phyloP scores from a whole-genome alignment of 2,329 filamentous ascomycete genomes.

The Dothistroma septosporum region DNA sequence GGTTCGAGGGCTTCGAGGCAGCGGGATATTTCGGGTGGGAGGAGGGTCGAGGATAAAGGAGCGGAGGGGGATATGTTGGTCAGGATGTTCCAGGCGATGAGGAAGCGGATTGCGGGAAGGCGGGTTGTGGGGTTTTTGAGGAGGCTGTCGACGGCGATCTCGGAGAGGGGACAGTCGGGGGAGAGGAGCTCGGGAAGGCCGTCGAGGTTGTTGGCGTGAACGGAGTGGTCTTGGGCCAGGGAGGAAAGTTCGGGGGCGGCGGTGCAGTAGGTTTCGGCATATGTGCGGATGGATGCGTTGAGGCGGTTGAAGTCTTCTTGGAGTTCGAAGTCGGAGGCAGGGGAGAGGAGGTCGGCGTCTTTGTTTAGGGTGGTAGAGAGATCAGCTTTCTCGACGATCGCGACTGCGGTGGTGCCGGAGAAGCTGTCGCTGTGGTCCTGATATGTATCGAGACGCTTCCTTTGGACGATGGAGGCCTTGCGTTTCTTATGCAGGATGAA shows the following conservation, averaged over 20 bases:
- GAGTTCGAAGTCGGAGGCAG: conserved; percentile 1
- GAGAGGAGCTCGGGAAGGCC: conserved; percentile 6
- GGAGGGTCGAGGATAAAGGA: conserved; percentile 8
- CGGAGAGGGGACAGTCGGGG: conserved; percentile 6
- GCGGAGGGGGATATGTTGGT: conserved; percentile 10
- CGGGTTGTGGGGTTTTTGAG: conserved; percentile 11
- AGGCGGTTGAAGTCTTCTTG: background rate
- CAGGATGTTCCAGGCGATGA: conserved; percentile 19
- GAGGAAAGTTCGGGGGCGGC: background rate
- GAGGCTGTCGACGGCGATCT: conserved; percentile 8
- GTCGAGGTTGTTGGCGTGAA: background rate
- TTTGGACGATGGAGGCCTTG: background rate
- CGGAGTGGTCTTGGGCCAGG: background rate
- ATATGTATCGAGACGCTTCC: background rate
- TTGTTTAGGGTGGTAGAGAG: background rate
- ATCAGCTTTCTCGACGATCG: background rate
- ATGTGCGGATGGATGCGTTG: background rate
- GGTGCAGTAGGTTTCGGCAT: conserved; percentile 1
- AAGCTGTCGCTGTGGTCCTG: background rate
- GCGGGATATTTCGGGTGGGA: conserved; percentile 16
- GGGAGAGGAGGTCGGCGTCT: background rate
- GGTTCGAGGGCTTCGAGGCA: conserved; percentile 15
- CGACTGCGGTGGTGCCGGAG: background rate
- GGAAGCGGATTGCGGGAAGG: conserved; percentile 11
- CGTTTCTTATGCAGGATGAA: background rate